phyloP scores from a whole-genome alignment of 176 grass and related monocot species.

The Phyllostachys edulis region DNA sequence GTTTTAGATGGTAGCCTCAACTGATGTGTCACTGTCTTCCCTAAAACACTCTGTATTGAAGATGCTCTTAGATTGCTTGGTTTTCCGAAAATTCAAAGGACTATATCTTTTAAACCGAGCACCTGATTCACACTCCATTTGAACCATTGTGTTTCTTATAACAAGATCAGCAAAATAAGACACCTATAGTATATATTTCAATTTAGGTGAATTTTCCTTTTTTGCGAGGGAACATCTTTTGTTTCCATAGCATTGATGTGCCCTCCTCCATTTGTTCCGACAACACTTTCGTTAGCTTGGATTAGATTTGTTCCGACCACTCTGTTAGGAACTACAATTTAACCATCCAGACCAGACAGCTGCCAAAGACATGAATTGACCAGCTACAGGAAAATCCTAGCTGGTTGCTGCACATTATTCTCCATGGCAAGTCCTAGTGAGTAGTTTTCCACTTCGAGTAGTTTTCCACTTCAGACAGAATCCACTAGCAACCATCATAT shows the following conservation, averaged over 20 bases:
- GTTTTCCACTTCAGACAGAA: constrained; percentile 1
- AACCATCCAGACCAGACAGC: neutral
- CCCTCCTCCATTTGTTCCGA: neutral
- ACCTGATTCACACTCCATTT: neutral
- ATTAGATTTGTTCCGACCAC: neutral
- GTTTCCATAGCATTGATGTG: neutral
- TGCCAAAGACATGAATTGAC: constrained; percentile 20
- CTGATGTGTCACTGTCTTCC: too few species aligned
- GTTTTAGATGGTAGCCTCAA: too few species aligned
- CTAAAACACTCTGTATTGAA: neutral
- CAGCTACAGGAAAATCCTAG: neutral
- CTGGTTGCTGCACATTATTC: constrained; percentile 12
- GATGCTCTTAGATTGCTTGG: neutral
- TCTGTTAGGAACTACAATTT: neutral
- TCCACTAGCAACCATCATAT: constrained; percentile 27
- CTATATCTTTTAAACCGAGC: neutral
- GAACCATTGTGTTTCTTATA: neutral
- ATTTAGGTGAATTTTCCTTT: neutral
- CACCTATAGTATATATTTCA: neutral
- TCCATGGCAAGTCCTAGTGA: neutral
- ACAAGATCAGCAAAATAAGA: neutral
- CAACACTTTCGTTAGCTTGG: neutral
- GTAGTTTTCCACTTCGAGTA: neutral
- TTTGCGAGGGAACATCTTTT: neutral
- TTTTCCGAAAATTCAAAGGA: neutral